Evolutionary conservation across 2,329 filamentous ascomycete species (phyloP), one percentile per base, ranked within the genome.

Genomic region (Chaetomiaceae sp.): DNA sequence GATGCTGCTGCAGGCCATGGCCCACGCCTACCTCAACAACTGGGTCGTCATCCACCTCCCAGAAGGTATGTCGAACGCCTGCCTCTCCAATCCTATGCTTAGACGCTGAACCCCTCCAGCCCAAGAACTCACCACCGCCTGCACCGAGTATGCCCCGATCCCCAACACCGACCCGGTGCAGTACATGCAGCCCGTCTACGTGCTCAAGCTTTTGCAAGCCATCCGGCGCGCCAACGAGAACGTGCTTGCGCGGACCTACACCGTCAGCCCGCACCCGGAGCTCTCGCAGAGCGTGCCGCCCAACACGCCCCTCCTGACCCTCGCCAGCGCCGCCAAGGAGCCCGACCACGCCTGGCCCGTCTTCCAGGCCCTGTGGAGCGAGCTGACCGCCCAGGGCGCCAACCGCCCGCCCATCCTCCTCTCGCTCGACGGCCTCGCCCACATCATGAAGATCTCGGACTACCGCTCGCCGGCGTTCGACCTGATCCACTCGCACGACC

Each of bases 1-100:
- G 63, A 73, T 95, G 64, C 71, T 95, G 64, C 75, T 96, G 42
- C 91, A 97, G 73, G 88, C 87, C 36, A 83, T 95, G 80, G 77
- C 87, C 17, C 85, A 91, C 71, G 92, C 83, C 1, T 84, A 92
- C 61, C 69, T 91, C 65, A 89, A 90, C 68, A 80, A 87, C 25
- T 97, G 91, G 90, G 78, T 96, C 40, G 91, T 97, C 43, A 79
- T 99, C 54, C 87, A 89, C 65, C 79, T 97, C 47, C 91, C 94
- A 34, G 91, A 99, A 74, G 88, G 91, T 95, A 45, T 31, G 38
- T 25, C 27, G 14, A 14, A 6, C 6, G 6, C n/a, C 8, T 23
- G 5, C n/a, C 23, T 7, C 36, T 6, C 15, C 23, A 4, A 2
- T 3, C 6, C 17, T 29, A 1, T 76, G 14, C 38, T 12, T 38